These are phyloP conservation scores for Penicillium hesseltinei DNA, from an alignment of 2,329 filamentous ascomycete genomes.

Conservation along the genomic window DNA sequence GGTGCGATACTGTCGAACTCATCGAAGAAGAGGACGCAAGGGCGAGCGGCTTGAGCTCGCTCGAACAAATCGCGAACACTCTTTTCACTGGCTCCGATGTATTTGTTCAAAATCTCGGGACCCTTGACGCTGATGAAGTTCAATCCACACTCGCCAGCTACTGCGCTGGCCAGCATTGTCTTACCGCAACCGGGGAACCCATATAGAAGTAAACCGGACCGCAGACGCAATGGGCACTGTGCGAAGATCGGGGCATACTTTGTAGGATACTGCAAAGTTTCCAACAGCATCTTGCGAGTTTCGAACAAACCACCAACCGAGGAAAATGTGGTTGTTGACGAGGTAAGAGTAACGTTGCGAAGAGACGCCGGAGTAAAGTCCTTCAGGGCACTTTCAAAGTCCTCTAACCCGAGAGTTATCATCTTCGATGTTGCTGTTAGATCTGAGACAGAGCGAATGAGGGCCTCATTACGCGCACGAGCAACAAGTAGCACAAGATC, in stretches of 20 bases:
- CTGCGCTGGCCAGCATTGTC: constrained; percentile 88
- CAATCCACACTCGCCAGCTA: constrained; percentile 95
- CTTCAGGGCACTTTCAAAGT: constrained; percentile 81
- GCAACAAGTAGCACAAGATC: constrained; percentile 84
- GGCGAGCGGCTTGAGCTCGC: constrained; percentile 79
- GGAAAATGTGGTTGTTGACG: constrained; percentile 86
- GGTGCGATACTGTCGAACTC: constrained; percentile 98
- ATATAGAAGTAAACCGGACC: constrained; percentile 88
- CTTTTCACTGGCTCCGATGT: constrained; percentile 97
- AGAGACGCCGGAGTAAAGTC: constrained; percentile 95
- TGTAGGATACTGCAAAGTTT: constrained; percentile 94
- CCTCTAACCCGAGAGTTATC: constrained; percentile 66
- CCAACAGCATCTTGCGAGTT: constrained; percentile 85
- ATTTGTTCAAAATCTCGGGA: constrained; percentile 97
- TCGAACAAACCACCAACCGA: constrained; percentile 85
- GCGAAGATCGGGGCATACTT: constrained; percentile 98
- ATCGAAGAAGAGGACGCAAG: constrained; percentile 96
- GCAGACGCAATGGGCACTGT: constrained; percentile 88
- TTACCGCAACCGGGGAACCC: constrained; percentile 96
- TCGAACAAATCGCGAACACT: constrained; percentile 93
- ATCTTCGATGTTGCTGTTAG: constrained; percentile 50
- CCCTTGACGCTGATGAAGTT: constrained; percentile 99
- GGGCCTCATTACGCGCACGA: constrained; percentile 83
- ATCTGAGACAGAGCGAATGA: constrained; percentile 75
- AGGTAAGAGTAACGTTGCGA: constrained; percentile 89